phyloP scores from a whole-genome alignment of 2,329 filamentous ascomycete genomes.

The Pseudocercospora cruenta region DNA sequence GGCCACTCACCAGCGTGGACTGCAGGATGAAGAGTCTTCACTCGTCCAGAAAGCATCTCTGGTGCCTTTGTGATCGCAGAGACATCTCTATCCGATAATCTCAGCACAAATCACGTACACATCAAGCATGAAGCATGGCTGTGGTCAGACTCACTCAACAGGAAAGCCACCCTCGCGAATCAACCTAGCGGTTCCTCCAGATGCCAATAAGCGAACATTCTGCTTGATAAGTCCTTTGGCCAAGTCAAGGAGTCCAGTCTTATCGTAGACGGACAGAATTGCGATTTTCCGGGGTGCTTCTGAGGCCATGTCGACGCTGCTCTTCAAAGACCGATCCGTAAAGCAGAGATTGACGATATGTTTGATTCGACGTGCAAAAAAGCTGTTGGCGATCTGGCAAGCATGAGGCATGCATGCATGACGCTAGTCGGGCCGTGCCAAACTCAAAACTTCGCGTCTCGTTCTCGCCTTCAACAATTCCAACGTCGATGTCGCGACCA shows the following conservation, averaged over 20 bases:
- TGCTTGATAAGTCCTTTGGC: constrained; percentile 87
- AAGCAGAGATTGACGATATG: background rate
- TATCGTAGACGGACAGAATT: constrained; percentile 98
- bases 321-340: background rate
- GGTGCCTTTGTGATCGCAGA: constrained; percentile 93
- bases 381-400: background rate
- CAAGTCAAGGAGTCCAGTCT: constrained; percentile 91
- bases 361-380: background rate
- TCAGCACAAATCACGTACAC: constrained; percentile 1
- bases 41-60: constrained; percentile 90
- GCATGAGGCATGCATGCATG: background rate
- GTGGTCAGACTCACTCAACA: constrained; percentile 71
- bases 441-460: background rate
- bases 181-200: constrained; percentile 92
- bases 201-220: constrained; percentile 90
- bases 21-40: constrained; percentile 96
- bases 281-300: constrained; percentile 52
- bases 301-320: background rate
- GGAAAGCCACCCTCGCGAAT: constrained; percentile 94
- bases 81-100: constrained; percentile 71
- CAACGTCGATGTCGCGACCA: background rate
- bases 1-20: constrained; percentile 49
- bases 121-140: background rate
- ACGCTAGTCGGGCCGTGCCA: background rate
- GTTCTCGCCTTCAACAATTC: background rate